Conservation (phyloP, 768 basidiomycete genomes). For the Roridomyces roridus region DNA sequence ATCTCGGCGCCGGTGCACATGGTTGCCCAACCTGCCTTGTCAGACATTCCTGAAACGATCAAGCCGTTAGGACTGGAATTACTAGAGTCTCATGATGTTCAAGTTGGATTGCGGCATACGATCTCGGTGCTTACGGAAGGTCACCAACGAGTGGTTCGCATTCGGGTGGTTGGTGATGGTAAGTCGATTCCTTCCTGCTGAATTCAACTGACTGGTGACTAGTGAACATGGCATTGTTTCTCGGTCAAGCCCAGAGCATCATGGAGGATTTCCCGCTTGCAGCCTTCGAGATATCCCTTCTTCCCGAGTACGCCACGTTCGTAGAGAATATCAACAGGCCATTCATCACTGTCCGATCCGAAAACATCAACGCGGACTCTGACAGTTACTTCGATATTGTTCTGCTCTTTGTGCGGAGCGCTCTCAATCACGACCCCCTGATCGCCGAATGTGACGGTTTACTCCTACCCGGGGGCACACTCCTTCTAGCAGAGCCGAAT, state of each 20-base stretch:
- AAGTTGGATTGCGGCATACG: too few species aligned
- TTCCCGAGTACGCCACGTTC: background rate
- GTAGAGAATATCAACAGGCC: background rate
- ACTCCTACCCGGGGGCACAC: conserved; percentile 1
- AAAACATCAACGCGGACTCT: background rate
- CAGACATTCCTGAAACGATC: too few species aligned
- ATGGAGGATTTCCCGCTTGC: background rate
- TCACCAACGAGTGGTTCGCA: too few species aligned
- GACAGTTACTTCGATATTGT: conserved; percentile 3
- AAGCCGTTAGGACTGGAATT: too few species aligned
- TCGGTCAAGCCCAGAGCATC: background rate
- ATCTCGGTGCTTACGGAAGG: too few species aligned
- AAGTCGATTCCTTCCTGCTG: too few species aligned
- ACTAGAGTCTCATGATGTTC: too few species aligned
- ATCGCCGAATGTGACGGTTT: background rate
- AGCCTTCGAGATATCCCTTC: background rate
- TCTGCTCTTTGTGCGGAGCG: background rate
- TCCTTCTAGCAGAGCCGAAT: background rate
- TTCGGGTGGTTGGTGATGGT: too few species aligned
- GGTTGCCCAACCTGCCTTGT: background rate
- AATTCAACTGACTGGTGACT: background rate
- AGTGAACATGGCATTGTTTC: background rate
- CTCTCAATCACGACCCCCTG: background rate
- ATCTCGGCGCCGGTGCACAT: background rate
- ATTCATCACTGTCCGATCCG: background rate